Evolutionary conservation across 1,284 basidiomycete species (phyloP), one percentile per base, ranked within the genome.

Genomic region (Trametes pubescens): DNA sequence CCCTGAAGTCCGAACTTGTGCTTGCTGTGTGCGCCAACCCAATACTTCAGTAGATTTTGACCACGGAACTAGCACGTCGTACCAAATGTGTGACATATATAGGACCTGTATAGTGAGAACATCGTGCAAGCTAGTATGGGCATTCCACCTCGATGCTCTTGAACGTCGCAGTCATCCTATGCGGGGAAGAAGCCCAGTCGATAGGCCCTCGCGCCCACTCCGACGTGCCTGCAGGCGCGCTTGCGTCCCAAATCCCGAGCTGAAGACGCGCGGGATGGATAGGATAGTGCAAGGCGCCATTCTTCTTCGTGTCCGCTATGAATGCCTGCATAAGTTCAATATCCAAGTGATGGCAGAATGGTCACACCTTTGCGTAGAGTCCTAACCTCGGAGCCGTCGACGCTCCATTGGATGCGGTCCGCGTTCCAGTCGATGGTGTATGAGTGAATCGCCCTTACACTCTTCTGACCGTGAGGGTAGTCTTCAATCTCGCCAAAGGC

Each of bases 231-330:
- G 71, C 71, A 4, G 80, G 78, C 37, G 73, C 74, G 62, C 81
- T 83, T 4, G 81, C 81, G 62, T 84, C 82, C 82, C 83, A 84
- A 49, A 84, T 82, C 1, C 82, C 81, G 18, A 82, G 69, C 64
- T 81, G 79, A 7, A 82, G 64, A 11, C 79, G 77, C 14, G 74
- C 59, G 5, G 76, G 66, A 58, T 80, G 75, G 0, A 74, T 70
- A 21, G 81, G 80, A 63, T 75, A 82, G 67, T 79, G 79, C n/a
- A 72, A 51, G 11, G 65, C 69, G 24, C 79, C 80, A 51, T 81
- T 73, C 52, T 79, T 77, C 7, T 64, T 62, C n/a, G 81, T 78
- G 24, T 79, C 71, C 48, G 72, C 81, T 79, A 58, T 32, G 9
- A 16, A 46, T 32, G 29, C 21, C 37, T 2, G 34, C n/a, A n/a